Evolutionary conservation across 352 stramenopile species (phyloP).

Genomic region (Thraustochytrium sp.): DNA sequence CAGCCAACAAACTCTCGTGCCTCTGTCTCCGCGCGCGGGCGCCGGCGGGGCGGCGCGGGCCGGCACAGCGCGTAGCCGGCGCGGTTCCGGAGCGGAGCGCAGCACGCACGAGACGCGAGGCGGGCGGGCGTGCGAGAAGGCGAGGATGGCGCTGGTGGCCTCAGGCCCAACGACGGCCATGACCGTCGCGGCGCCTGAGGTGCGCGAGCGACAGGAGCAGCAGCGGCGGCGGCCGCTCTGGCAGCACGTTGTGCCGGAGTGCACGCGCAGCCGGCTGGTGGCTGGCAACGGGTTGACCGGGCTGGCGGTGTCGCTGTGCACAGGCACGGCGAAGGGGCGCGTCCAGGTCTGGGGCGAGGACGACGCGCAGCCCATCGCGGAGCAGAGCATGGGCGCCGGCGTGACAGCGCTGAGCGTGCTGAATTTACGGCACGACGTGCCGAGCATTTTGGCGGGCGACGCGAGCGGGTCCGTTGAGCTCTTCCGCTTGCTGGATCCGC

Average conservation of each 20-base stretch:
- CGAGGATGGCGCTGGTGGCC: too few relatives aligned
- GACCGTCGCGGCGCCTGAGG: too few relatives aligned
- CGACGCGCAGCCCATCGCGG: neutral
- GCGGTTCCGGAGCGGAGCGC: too few relatives aligned
- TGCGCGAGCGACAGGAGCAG: neutral
- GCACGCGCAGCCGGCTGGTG: neutral
- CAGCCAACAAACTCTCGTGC: too few relatives aligned
- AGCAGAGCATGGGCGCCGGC: neutral
- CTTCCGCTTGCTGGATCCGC: neutral
- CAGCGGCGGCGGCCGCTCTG: neutral
- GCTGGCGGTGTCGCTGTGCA: neutral
- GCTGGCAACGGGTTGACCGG: neutral
- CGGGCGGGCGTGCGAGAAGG: too few relatives aligned
- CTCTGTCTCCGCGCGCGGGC: too few relatives aligned
- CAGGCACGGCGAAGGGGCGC: neutral
- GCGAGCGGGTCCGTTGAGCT: neutral
- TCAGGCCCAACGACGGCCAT: too few relatives aligned
- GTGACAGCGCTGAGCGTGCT: neutral
- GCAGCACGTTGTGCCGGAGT: neutral
- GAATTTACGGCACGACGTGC: neutral
- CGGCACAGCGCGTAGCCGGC: too few relatives aligned
- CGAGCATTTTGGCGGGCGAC: neutral
- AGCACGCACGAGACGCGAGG: too few relatives aligned
- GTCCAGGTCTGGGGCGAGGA: constrained; percentile 32
- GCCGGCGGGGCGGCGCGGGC: too few relatives aligned